Conservation (phyloP, 371 early-diverging fungal genomes). For the Capillidium rhysosporum region DNA sequence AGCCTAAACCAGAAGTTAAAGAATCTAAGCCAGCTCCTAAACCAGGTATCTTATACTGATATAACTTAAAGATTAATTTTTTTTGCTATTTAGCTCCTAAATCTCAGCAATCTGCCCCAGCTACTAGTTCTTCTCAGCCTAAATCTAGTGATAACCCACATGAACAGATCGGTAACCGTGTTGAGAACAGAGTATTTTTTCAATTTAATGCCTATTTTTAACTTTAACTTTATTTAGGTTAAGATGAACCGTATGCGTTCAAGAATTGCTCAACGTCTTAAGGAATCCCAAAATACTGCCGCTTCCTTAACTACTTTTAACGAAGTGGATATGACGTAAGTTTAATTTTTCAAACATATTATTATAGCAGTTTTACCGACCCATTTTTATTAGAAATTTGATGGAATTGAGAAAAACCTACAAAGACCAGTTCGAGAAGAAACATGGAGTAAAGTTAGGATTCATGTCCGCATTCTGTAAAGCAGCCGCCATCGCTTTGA, state of each 20-base stretch:
- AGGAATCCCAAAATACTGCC: constrained; percentile 90
- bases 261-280: constrained; percentile 82
- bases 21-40: constrained; percentile 13
- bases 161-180: constrained; percentile 6
- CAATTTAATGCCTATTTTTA: not conserved
- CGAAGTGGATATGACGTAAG: constrained; percentile 84
- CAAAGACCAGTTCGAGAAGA: constrained; percentile 85
- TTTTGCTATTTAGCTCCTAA: constrained; percentile 14
- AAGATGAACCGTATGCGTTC: constrained; percentile 96
- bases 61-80: not conserved
- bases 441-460: constrained; percentile 89
- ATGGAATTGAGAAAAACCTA: constrained; percentile 74
- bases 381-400: constrained; percentile 24
- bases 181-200: constrained; percentile 2
- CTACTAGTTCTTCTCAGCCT: constrained; percentile 16
- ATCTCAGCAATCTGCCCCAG: too few species aligned
- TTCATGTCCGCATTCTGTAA: constrained; percentile 96
- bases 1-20: constrained; percentile 1
- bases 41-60: not conserved
- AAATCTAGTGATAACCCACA: constrained; percentile 12
- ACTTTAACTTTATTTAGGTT: constrained; percentile 34
- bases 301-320: constrained; percentile 96
- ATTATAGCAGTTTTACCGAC: too few species aligned
- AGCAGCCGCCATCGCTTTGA: constrained; percentile 64
- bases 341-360: not conserved